Conservation (phyloP, 2,329 filamentous ascomycete genomes). For the Diaporthe nobilis region DNA sequence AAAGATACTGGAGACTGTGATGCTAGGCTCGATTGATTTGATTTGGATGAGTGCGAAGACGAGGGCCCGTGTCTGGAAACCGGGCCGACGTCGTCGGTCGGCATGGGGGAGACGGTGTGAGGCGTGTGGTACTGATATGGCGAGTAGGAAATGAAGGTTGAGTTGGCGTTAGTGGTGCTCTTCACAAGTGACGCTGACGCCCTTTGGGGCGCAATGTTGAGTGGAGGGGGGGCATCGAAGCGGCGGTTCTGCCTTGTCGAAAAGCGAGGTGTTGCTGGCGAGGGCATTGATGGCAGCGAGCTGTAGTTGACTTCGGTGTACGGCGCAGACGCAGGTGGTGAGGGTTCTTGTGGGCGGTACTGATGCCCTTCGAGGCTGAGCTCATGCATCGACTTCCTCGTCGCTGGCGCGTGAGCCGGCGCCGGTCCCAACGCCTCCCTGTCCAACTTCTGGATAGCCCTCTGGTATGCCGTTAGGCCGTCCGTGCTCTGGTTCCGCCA, state of each 20-base stretch:
- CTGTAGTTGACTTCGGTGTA: constrained; percentile 55
- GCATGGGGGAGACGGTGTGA: constrained; percentile 32
- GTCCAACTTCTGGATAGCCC: constrained; percentile 64
- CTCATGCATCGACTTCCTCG: constrained; percentile 54
- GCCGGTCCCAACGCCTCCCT: constrained; percentile 65
- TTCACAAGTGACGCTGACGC: constrained; percentile 48
- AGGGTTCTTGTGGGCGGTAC: constrained; percentile 52
- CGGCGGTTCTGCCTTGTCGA: constrained; percentile 57
- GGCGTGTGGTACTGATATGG: constrained; percentile 36
- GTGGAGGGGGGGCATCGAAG: constrained; percentile 60
- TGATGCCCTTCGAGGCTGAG: constrained; percentile 49
- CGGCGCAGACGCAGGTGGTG: constrained; percentile 52
- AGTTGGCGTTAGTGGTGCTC: constrained; percentile 48
- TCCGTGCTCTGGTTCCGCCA: constrained; percentile 57
- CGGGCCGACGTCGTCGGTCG: constrained; percentile 10
- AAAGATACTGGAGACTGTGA: constrained; percentile 41
- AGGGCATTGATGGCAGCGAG: constrained; percentile 60
- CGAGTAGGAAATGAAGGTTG: constrained; percentile 37
- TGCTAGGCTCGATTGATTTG: constrained; percentile 45
- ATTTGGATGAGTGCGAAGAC: constrained; percentile 35
- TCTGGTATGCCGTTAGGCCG: constrained; percentile 64
- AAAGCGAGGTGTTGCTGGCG: constrained; percentile 62
- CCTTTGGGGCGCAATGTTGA: constrained; percentile 53
- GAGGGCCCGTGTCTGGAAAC: neutral
- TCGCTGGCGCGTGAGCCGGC: constrained; percentile 62